phyloP scores from a whole-genome alignment of 1,284 basidiomycete species.

The Crucibulum parvulum region DNA sequence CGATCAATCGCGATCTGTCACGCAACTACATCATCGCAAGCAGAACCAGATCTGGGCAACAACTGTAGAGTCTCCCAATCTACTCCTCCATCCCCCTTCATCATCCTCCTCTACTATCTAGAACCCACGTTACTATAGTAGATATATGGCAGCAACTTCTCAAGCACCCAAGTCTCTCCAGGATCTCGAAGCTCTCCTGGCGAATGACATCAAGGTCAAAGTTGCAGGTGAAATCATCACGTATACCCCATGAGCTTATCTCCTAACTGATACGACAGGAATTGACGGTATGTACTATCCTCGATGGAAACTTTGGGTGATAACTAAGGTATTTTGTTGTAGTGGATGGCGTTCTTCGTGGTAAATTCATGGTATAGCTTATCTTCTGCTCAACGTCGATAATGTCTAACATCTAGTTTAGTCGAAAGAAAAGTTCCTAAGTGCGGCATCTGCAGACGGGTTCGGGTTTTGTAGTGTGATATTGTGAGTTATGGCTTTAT shows the following conservation, averaged over 20 bases:
- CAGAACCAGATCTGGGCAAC: too few species aligned
- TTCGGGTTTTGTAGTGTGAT: constrained; percentile 95
- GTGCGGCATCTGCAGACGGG: constrained; percentile 81
- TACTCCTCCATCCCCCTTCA: too few species aligned
- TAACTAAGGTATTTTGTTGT: constrained; percentile 3
- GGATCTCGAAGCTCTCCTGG: constrained; percentile 65
- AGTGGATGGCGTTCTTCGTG: constrained; percentile 94
- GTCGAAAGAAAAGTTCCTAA: constrained; percentile 93
- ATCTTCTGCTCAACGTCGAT: not conserved
- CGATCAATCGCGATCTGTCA: too few species aligned
- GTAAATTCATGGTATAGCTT: constrained; percentile 84
- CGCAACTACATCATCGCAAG: too few species aligned
- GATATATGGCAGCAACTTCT: constrained; percentile 29
- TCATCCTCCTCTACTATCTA: too few species aligned
- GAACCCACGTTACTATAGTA: not conserved
- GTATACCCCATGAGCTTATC: not conserved
- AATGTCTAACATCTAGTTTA: constrained; percentile 30
- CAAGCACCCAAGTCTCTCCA: constrained; percentile 61
- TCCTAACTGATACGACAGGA: constrained; percentile 42
- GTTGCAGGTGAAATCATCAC: constrained; percentile 74
- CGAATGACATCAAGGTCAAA: constrained; percentile 86
- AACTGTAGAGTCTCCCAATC: too few species aligned
- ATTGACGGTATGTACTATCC: constrained; percentile 63
- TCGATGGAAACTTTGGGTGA: not conserved
- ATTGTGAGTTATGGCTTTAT: constrained; percentile 57